These are phyloP conservation scores for Fusarium nelsonii DNA, from an alignment of 2,329 filamentous ascomycete genomes.

Conservation along the genomic window DNA sequence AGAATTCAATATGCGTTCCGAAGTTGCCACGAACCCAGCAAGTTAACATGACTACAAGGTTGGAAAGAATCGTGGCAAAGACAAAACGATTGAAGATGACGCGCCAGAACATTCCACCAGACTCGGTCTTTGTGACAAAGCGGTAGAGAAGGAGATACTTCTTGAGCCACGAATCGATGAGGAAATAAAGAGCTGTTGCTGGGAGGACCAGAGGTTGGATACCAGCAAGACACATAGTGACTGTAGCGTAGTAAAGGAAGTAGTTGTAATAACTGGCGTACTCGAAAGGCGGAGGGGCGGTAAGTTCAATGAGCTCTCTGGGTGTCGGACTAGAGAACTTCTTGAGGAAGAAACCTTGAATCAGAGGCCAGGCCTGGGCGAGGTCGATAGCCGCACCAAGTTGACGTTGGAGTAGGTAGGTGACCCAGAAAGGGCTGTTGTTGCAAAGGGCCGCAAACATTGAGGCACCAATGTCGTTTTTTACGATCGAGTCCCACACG, in stretches of 20 bases:
- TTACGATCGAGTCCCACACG: slow-evolving; percentile 76
- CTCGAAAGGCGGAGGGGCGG: slow-evolving; percentile 91
- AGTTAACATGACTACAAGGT: slow-evolving; percentile 81
- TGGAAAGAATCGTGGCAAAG: slow-evolving; percentile 82
- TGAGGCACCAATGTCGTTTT: slow-evolving; percentile 71
- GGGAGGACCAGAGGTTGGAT: slow-evolving; percentile 90
- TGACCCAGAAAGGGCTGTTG: slow-evolving; percentile 93
- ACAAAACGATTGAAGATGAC: slow-evolving; percentile 93
- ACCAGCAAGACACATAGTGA: slow-evolving; percentile 85
- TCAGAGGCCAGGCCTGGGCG: slow-evolving; percentile 85
- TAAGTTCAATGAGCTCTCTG: slow-evolving; percentile 89
- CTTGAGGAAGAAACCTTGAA: slow-evolving; percentile 86
- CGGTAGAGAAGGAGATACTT: slow-evolving; percentile 96
- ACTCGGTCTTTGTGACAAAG: slow-evolving; percentile 97
- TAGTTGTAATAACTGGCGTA: slow-evolving; percentile 99
- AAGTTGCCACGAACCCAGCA: slow-evolving; percentile 75
- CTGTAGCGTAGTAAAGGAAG: slow-evolving; percentile 93
- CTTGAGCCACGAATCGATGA: slow-evolving; percentile 88
- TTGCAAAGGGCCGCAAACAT: slow-evolving; percentile 82
- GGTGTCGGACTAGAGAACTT: slow-evolving; percentile 91
- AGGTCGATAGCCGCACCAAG: slow-evolving; percentile 93
- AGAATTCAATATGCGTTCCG: slow-evolving; percentile 70
- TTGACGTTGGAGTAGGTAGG: slow-evolving; percentile 92
- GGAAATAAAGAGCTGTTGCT: slow-evolving; percentile 90
- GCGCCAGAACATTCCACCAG: slow-evolving; percentile 92